Conservation (phyloP, 2,329 filamentous ascomycete genomes). For the Trichophyton verrucosum region DNA sequence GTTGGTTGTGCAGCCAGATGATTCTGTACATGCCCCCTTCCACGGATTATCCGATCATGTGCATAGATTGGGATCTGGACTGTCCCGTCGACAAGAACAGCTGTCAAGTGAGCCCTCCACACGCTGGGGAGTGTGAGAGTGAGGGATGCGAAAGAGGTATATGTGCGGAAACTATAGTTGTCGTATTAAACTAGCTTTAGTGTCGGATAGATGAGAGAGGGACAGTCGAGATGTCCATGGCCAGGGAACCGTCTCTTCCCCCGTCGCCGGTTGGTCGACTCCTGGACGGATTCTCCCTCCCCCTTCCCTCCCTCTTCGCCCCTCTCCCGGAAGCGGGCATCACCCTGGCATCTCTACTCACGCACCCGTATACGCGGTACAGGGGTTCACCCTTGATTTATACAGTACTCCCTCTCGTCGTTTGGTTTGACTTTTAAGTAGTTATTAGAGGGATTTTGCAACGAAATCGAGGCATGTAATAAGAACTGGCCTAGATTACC, state of each 20-base stretch:
- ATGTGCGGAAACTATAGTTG: not conserved
- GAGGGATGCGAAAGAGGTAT: not conserved
- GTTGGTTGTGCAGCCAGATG: not conserved
- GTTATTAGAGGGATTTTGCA: too few species aligned
- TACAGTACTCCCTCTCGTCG: not conserved
- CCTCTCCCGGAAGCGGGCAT: not conserved
- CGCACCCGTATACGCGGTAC: not conserved
- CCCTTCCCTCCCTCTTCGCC: not conserved
- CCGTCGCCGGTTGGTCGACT: not conserved
- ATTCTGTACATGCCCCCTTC: not conserved
- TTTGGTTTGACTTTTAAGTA: not conserved
- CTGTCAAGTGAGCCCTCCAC: constrained; percentile 4
- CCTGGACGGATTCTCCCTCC: not conserved
- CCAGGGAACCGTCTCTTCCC: not conserved
- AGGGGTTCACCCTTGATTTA: not conserved
- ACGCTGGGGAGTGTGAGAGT: not conserved
- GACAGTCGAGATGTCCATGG: not conserved
- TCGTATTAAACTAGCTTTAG: not conserved
- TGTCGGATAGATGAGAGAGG: not conserved
- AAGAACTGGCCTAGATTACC: too few species aligned
- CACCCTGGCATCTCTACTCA: not conserved
- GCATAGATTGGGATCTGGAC: constrained; percentile 1
- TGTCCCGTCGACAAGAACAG: not conserved
- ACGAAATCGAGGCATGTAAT: too few species aligned
- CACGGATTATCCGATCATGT: not conserved